Evolutionary conservation across 257 asterid species (phyloP).

Genomic region (Avicennia marina): DNA sequence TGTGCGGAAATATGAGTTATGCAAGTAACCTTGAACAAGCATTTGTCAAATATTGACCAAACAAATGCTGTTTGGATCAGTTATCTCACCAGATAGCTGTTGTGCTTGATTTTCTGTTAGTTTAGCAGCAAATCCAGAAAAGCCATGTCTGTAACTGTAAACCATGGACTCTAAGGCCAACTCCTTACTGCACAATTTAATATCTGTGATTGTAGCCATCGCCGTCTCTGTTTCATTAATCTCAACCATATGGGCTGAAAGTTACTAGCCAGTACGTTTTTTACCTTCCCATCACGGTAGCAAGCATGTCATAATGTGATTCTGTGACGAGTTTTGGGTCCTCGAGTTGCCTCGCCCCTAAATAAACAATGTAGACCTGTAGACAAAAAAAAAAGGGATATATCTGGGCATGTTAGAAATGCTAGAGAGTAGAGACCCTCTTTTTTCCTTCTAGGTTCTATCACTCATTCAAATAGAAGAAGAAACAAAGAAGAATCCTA

Average conservation of each 20-base stretch:
- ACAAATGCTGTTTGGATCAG: not conserved
- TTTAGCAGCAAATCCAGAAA: conserved; percentile 63
- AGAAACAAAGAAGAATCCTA: not conserved
- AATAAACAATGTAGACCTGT: conserved; percentile 46
- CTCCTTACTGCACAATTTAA: conserved; percentile 30
- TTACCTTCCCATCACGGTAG: conserved; percentile 42
- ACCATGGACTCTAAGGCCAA: conserved; percentile 37
- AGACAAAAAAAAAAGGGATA: not conserved
- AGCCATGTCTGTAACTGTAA: conserved; percentile 50
- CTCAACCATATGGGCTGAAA: not conserved
- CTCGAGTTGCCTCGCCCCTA: conserved; percentile 40
- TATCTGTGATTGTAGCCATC: not conserved
- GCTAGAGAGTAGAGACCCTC: not conserved
- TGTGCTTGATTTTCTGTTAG: conserved; percentile 39
- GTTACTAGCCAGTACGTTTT: not conserved
- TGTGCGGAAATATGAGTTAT: not conserved
- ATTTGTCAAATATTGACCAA: not conserved
- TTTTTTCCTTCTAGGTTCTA: not conserved
- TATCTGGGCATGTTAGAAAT: not conserved
- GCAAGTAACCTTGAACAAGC: not conserved
- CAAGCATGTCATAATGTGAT: conserved; percentile 43
- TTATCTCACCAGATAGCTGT: conserved; percentile 27
- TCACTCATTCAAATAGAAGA: not conserved
- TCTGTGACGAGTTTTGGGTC: conserved; percentile 34
- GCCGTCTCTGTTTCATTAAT: not conserved